These are phyloP conservation scores for Tilletiopsis washingtonensis DNA, from an alignment of 1,284 basidiomycete species.

Conservation along the genomic window DNA sequence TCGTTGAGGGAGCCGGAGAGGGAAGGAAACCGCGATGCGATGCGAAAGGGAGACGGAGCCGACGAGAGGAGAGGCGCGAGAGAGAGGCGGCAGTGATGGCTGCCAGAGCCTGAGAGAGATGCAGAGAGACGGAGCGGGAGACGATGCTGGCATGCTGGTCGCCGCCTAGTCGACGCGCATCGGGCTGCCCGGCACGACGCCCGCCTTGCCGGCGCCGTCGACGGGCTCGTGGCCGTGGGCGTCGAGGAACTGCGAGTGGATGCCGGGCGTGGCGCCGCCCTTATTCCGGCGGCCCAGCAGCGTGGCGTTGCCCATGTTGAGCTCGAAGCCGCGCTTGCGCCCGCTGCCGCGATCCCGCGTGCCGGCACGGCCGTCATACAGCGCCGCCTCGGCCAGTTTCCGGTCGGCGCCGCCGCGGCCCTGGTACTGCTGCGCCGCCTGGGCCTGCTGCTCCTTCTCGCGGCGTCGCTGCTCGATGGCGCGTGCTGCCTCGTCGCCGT, in stretches of 20 bases:
- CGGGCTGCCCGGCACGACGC: slow-evolving; percentile 29
- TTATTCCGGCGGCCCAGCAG: slow-evolving; percentile 36
- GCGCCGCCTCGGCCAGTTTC: slow-evolving; percentile 46
- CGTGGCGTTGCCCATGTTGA: slow-evolving; percentile 42
- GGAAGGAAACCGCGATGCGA: too few relatives aligned
- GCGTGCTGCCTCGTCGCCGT: slow-evolving; percentile 45
- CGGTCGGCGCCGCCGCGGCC: slow-evolving; percentile 38
- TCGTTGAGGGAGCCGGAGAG: too few relatives aligned
- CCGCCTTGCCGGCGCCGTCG: slow-evolving; percentile 19
- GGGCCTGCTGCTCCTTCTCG: slow-evolving; percentile 10
- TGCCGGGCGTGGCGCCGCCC: not conserved
- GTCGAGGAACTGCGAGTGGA: slow-evolving; percentile 8
- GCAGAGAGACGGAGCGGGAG: too few relatives aligned
- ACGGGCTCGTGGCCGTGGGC: slow-evolving; percentile 16
- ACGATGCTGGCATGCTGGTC: too few relatives aligned
- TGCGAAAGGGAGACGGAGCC: too few relatives aligned
- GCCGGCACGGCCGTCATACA: slow-evolving; percentile 40
- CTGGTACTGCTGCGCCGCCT: slow-evolving; percentile 34
- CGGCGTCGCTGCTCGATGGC: slow-evolving; percentile 35
- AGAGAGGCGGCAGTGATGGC: too few relatives aligned
- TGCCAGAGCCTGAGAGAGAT: too few relatives aligned
- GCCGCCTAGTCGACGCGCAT: slow-evolving; percentile 27
- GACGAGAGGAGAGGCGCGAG: too few relatives aligned
- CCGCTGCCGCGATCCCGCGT: slow-evolving; percentile 29
- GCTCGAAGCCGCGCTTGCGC: slow-evolving; percentile 33